A percentile compares a stretch with the other conserved stretches of the same genome.
These are phyloP conservation scores for Amphicarpaea edgeworthii DNA, from an alignment of 306 rosid genomes.

Conservation along the genomic window DNA sequence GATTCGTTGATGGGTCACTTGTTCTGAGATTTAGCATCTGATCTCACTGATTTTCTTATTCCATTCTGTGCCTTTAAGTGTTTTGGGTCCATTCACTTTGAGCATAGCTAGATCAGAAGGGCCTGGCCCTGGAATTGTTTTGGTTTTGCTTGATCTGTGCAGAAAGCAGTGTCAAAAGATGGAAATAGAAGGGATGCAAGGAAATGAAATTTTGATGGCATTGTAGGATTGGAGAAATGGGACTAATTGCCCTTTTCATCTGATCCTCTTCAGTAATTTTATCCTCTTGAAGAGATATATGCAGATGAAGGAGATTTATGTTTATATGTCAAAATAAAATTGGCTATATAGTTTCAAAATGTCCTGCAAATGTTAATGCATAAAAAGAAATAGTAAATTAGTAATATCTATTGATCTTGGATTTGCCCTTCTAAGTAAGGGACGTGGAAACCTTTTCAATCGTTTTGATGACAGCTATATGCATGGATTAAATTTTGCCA, in stretches of 20 bases:
- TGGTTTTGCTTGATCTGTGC: constrained; percentile 20
- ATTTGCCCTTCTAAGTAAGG: no score
- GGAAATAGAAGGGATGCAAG: neutral
- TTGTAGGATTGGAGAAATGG: constrained; percentile 7
- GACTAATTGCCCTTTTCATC: neutral
- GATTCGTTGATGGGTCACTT: constrained; percentile 34
- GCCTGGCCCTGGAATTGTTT: constrained; percentile 4
- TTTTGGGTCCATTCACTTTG: neutral
- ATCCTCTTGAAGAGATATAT: neutral
- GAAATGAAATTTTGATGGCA: constrained; percentile 4
- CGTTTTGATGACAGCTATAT: neutral
- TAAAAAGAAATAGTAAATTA: neutral
- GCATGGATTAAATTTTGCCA: neutral
- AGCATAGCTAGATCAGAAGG: constrained; percentile 7
- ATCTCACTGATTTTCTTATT: constrained; percentile 5
- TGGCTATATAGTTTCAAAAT: neutral
- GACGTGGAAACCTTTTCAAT: neutral
- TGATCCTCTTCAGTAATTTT: neutral
- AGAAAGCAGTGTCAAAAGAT: neutral
- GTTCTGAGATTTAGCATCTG: constrained; percentile 26
- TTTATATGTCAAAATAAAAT: neutral
- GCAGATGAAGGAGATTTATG: neutral
- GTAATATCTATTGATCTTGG: neutral
- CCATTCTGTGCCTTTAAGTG: neutral
- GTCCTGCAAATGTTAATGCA: neutral